Base-by-base conservation (phyloP, 2,329 filamentous ascomycete species). In the Penicillium sp. region DNA sequence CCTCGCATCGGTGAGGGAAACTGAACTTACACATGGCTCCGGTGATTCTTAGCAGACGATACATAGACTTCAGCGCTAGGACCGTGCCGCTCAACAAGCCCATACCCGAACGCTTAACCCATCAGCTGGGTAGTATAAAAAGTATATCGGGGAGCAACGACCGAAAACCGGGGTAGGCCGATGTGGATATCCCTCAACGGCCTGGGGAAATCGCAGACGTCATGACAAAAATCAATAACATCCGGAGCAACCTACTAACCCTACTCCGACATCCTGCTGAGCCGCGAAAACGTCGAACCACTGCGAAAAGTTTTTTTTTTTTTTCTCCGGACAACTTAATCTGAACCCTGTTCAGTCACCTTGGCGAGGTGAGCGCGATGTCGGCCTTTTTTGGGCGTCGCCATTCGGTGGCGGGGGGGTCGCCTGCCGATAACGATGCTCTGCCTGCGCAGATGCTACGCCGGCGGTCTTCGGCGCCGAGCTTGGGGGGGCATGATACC, bases 361-460 rank as follows among this genome's bases (percentile, higher is more conserved):
- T 47, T 13, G 44, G 29, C 31, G 51, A 35, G 6, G 26, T 7
- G 31, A 58, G 17, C 30, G 46, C 21, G 19, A 72, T 74, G 71
- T 65, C 67, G 35, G 71, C 68, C 52, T 64, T 71, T 46, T 68
- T 73, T 30, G 69, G 71, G 31, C 71, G 71, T 55, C 71, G 69
- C 38, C 72, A 71, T 57, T 70, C 71, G 29, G 47, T 68, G 26
- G 67, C 71, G 19, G 68, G 67, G 26, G 62, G 60, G 45, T 47
- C 62, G 23, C 45, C 64, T 41, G 48, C 54, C 19, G 60, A 67
- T 29, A 35, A 61, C 21, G 63, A 65, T 30, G 51, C 51, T 26
- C 11, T 57, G 11, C 44, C 31, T 26, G 41, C 31, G 9, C 61
- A n/a, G 21, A 13, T 44, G 17, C 38, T 61, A 47, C 29, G 47